Conservation (phyloP, 192 early-diverging fungal genomes). For the Coemansia sp. region DNA sequence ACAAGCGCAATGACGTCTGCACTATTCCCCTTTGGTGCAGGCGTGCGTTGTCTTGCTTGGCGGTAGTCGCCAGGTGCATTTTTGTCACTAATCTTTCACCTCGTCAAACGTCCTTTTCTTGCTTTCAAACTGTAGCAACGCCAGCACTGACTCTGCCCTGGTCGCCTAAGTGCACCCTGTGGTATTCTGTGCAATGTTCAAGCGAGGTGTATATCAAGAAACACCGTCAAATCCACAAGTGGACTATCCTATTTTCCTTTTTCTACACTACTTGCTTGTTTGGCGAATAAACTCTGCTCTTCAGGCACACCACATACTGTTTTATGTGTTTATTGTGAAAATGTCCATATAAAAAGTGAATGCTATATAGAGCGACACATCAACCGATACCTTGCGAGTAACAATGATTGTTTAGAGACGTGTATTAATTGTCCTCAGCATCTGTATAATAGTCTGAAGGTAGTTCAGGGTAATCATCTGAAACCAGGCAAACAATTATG, state of each 20-base stretch:
- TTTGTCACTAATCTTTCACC: constrained; percentile 16
- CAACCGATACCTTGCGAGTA: too few species aligned
- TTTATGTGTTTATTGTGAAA: background rate
- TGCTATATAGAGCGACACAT: background rate
- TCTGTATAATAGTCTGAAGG: background rate
- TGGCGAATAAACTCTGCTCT: background rate
- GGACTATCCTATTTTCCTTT: background rate
- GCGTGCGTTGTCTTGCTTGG: constrained; percentile 43
- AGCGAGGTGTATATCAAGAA: background rate
- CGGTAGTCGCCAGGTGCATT: constrained; percentile 45
- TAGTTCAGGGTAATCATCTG: background rate
- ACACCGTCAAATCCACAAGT: background rate
- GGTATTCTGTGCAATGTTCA: background rate
- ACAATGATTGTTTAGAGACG: too few species aligned
- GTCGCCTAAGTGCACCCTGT: constrained; percentile 63
- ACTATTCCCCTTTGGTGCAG: background rate
- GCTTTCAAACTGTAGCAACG: constrained; percentile 57
- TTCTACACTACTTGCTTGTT: background rate
- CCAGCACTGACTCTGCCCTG: constrained; percentile 78
- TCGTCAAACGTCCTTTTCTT: background rate
- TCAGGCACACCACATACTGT: background rate
- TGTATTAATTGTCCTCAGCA: background rate
- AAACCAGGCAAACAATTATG: background rate
- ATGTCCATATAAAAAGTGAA: background rate
- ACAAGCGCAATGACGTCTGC: background rate